Percentiles rank a stretch among this genome's conserved stretches.
These are phyloP conservation scores for Avena sativa DNA, from an alignment of 176 grass and related monocot species.

Conservation along the genomic window DNA sequence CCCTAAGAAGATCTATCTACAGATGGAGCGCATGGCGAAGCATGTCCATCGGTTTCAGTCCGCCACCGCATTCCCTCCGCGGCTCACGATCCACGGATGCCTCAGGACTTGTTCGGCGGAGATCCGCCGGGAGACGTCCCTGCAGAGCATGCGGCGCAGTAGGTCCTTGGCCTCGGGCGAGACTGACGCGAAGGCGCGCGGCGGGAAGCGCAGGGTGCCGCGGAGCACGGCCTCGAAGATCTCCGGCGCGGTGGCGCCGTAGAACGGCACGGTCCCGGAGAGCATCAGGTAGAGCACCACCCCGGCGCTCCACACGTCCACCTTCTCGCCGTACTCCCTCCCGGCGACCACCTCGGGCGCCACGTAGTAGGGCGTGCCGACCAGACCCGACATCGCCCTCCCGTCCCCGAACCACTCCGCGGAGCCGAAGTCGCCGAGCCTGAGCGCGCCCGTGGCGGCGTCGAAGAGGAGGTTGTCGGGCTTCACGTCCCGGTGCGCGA, in stretches of 20 bases:
- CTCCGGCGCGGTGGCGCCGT: conserved; percentile 56
- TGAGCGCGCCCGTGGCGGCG: conserved; percentile 46
- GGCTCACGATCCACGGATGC: conserved; percentile 66
- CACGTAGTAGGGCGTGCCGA: conserved; percentile 76
- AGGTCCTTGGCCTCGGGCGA: conserved; percentile 79
- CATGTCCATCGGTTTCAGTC: conserved; percentile 19
- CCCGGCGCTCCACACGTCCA: conserved; percentile 85
- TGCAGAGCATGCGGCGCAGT: conserved; percentile 76
- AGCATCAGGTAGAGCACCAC: conserved; percentile 82
- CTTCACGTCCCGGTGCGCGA: conserved; percentile 90
- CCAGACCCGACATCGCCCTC: conserved; percentile 52
- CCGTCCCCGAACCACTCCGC: conserved; percentile 72
- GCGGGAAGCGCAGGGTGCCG: conserved; percentile 68
- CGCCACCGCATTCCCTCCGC: conserved; percentile 35
- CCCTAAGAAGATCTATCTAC: background rate
- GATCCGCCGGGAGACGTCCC: conserved; percentile 64
- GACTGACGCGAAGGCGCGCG: conserved; percentile 55
- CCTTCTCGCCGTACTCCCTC: conserved; percentile 67
- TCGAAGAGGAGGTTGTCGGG: conserved; percentile 79
- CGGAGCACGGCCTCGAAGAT: conserved; percentile 69
- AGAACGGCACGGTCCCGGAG: conserved; percentile 66
- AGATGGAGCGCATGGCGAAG: background rate
- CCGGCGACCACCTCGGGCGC: conserved; percentile 81
- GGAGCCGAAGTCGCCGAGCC: conserved; percentile 78
- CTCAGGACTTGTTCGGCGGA: conserved; percentile 74